Evolutionary conservation across 2,329 filamentous ascomycete species (phyloP).

Genomic region (Ceratocystiopsis sp.): DNA sequence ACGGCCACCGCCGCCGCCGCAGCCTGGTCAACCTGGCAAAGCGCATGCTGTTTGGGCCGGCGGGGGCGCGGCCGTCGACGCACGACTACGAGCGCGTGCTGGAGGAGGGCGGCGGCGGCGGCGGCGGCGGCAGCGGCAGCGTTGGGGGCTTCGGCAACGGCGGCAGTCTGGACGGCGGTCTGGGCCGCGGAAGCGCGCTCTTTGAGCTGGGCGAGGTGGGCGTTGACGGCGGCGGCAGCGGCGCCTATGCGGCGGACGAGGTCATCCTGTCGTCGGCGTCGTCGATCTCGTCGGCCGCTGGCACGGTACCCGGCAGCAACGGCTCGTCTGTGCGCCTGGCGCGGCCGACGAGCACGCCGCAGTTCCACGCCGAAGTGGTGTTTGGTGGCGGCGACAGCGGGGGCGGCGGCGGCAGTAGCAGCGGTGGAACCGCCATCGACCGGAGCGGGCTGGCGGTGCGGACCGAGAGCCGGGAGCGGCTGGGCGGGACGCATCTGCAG

Average conservation of each 20-base stretch:
- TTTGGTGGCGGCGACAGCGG: too few species aligned
- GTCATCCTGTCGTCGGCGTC: too few species aligned
- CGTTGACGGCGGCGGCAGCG: too few species aligned
- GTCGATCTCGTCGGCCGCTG: too few species aligned
- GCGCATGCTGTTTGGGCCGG: slow-evolving; percentile 43
- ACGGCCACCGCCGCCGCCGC: neutral
- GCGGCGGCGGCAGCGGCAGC: slow-evolving; percentile 21
- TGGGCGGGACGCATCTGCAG: slow-evolving; percentile 33
- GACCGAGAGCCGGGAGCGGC: slow-evolving; percentile 71
- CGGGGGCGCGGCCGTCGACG: slow-evolving; percentile 23
- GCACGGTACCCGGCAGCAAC: too few species aligned
- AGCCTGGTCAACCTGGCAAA: slow-evolving; percentile 31
- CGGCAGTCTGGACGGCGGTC: slow-evolving; percentile 46
- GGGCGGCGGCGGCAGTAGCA: slow-evolving; percentile 11
- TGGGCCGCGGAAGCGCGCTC: slow-evolving; percentile 33
- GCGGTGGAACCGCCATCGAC: slow-evolving; percentile 30
- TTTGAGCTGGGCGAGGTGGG: neutral
- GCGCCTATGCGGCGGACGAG: too few species aligned
- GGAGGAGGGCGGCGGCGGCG: slow-evolving; percentile 43
- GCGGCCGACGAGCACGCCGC: too few species aligned
- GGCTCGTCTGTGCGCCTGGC: too few species aligned
- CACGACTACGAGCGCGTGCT: slow-evolving; percentile 65
- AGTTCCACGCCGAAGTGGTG: too few species aligned
- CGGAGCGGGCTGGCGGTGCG: slow-evolving; percentile 60
- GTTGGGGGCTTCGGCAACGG: slow-evolving; percentile 33